Conservation (phyloP, 352 stramenopile species). For the Globisporangium okanoganense region DNA sequence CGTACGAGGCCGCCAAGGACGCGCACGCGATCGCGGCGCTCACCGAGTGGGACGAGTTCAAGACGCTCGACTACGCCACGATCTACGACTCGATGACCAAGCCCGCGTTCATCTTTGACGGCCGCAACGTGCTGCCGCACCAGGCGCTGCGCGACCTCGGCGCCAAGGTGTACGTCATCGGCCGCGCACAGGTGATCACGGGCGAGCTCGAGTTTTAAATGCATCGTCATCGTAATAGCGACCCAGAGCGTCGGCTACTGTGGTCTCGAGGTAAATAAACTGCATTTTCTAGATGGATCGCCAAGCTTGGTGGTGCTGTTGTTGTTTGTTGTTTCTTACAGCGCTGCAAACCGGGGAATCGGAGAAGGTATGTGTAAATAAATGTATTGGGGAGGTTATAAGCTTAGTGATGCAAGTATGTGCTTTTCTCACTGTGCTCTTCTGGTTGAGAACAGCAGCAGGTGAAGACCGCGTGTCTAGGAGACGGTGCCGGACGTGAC, state of each 20-base stretch:
- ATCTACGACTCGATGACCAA: conserved; percentile 98
- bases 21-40: conserved; percentile 94
- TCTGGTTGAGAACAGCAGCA: neutral
- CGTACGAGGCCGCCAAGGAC: conserved; percentile 92
- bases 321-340: neutral
- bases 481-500: neutral
- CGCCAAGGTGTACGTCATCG: conserved; percentile 99
- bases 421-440: neutral
- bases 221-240: neutral
- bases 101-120: conserved; percentile 99
- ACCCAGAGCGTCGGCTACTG: neutral
- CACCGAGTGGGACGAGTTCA: conserved; percentile 99
- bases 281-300: neutral
- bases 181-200: conserved; percentile 69
- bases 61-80: conserved; percentile 95
- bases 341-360: too few species aligned
- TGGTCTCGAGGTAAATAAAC: neutral
- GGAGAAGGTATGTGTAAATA: neutral
- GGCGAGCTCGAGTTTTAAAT: conserved; percentile 62
- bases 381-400: neutral
- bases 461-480: neutral
- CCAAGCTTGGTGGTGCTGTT: neutral
- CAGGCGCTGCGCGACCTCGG: conserved; percentile 92
- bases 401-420: neutral
- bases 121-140: conserved; percentile 96